Evolutionary conservation across 148 eudicot species (phyloP).

Genomic region (Vaccinium myrtillus): DNA sequence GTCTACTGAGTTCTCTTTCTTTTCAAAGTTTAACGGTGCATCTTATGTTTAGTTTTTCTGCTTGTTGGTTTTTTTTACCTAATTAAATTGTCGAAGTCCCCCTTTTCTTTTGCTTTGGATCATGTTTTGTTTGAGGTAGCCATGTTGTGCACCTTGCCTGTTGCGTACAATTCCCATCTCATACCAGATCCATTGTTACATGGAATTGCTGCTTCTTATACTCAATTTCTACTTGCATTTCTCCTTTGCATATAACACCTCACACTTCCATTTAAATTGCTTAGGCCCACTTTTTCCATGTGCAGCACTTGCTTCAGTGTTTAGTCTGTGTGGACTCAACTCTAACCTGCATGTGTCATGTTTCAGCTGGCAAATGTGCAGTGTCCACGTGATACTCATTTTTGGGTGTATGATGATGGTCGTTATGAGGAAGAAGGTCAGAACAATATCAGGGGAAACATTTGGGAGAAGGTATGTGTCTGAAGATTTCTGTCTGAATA

Average conservation of each 20-base stretch:
- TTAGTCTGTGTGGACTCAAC: background rate
- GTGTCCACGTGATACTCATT: conserved; percentile 98
- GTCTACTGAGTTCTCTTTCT: background rate
- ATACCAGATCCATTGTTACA: background rate
- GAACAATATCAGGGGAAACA: conserved; percentile 95
- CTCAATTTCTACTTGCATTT: background rate
- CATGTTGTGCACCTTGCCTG: background rate
- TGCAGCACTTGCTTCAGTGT: conserved; percentile 9
- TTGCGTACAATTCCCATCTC: background rate
- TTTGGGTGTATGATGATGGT: conserved; percentile 99
- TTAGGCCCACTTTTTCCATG: background rate
- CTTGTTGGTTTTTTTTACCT: background rate
- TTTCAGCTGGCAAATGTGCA: conserved; percentile 91
- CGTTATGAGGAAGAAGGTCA: conserved; percentile 99
- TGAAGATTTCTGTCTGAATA: background rate
- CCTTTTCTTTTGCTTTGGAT: background rate
- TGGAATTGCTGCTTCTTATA: conserved; percentile 8
- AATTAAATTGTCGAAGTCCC: background rate
- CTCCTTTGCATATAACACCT: background rate
- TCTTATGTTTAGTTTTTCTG: background rate
- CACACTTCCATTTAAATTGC: background rate
- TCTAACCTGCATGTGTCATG: background rate
- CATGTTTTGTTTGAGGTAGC: background rate
- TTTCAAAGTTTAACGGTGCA: conserved; percentile 12
- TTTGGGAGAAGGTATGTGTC: conserved; percentile 89